Evolutionary conservation across 169 alveolate species (phyloP), one percentile per base, ranked within the genome.

Genomic region (Sarcocystis neurona): DNA sequence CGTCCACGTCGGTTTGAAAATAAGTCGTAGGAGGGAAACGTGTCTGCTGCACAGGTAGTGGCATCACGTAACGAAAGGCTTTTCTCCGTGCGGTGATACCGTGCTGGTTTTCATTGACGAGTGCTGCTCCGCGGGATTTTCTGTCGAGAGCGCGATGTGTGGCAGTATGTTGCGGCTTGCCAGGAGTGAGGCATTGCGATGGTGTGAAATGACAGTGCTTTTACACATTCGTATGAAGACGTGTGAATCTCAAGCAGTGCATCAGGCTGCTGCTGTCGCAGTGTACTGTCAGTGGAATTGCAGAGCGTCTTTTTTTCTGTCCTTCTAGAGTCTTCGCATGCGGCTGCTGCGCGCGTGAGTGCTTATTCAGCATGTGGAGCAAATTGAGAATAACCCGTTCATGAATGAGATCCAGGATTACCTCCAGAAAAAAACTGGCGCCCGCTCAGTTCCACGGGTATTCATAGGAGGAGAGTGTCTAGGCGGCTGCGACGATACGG

Each of bases 401-500:
- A 66, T 85, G 56, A 87, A 84, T 8, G 94, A 79, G 41, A 92
- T 93, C 48, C 94, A 93, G 80, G 87, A 92, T 43, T 93, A 92
- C 79, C 50, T 93, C 60, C 27, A 50, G 63, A 46, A 90, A 30
- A 43, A 87, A 32, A 92, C 94, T 34, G 95, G 95, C 2, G 89
- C 88, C 27, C 80, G 95, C 39, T 80, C 94, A n/a, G 95, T 93
- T 23, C 95, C 95, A 3, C 92, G 94, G 44, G 95, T 93, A 18
- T 93, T 93, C 85, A 68, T 92, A 18, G 79, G 66, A 5, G 94
- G 94, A 4, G 48, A 85, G 37, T 93, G 75, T 78, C 66, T 93
- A n/a, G 95, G 95, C 12, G 95, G 95, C 27, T 91, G 94, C 72
- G 94, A 91, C 34, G 95, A 91, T 46, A 93, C 95, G 48, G 93